Base-by-base conservation (phyloP, 495 filamentous ascomycete species). In the Trichoderma gamsii region DNA sequence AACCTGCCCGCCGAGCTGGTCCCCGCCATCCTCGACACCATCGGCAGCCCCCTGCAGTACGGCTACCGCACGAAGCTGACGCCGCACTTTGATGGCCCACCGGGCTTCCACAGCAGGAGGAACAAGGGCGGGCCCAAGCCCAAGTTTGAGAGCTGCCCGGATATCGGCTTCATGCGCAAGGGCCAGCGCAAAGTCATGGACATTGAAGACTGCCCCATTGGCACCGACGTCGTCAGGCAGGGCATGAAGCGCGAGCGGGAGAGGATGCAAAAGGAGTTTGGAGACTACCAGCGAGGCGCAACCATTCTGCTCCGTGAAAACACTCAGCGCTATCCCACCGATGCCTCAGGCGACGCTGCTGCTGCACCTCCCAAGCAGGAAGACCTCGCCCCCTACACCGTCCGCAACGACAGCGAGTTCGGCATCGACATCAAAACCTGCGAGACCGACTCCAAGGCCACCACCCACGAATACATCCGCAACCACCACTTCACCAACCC, bases 161-260 rank as follows among this genome's bases (percentile, higher is more conserved):
- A 90, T 4, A 93, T 99, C 75, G 95, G 95, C n/a, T 99, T 96
- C 78, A 92, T 89, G 76, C 82, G 82, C 66, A 97, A 97, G 76
- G 88, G 88, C 21, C 84, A 82, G 25, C 79, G 87, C 59, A 79
- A 78, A 59, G 90, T 91, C 18, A 77, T 99, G 65, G 95, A 99
- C 76, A 97, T 99, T 67, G 95, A 99, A 75, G 95, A 99, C 73
- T 99, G 95, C 72, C 95, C 95, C 6, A 92, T 99, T 71, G 95
- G 90, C 32, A 98, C 95, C 7, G 89, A 93, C 51, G 88, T 88
- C 32, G 87, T 99, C 27, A 83, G 90, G 43, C 79, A 82, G 66
- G 95, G 93, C 1, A 83, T 97, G 73, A 88, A 83, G 72, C 82
- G 77, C 2, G 92, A 96, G 79, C 82, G 95, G 32, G 83, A 83